Evolutionary conservation across 2,329 filamentous ascomycete species (phyloP), one percentile per base, ranked within the genome.

Genomic region (Diaporthe sp.): DNA sequence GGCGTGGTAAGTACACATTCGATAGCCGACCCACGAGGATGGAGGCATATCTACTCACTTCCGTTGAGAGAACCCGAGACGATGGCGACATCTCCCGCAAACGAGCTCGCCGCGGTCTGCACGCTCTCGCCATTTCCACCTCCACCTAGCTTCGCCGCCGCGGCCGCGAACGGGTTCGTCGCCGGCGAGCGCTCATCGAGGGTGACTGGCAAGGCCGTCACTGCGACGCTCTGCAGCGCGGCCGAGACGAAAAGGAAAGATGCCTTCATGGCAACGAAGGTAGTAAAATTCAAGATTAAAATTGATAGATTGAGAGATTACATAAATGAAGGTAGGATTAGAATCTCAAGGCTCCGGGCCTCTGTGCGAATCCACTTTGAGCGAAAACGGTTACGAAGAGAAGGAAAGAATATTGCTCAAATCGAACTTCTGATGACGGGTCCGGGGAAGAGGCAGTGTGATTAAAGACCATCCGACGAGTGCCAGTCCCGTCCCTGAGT

Each of bases 71-170:
- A 71, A 9, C 55, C 50, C 3, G 69, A 71, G 22, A 71, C 69
- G n/a, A 61, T 38, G 28, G 69, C 38, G 40, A 71, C 69, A 60
- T 71, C 69, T 22, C 55, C 42, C 19, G 69, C 69, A 19, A 71
- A 71, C 15, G 69, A 50, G 15, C 7, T 52, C 28, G 69, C 42
- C 6, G 69, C 69, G 1, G 15, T 5, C 17, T 38, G 47, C 3
- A 54, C 64, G 40, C 19, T 30, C n/a, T 68, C 30, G 30, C 10
- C 35, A 4, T 40, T 68, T 10, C 33, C 47, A 3, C 64, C 45
- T 13, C 61, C 61, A 25, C 30, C 45, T 1, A 40, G 22, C 4
- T 25, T 17, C 60, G 30, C 19, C 38, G 38, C 58, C n/a, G 33
- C 22, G 7, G 64, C 64, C n/a, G 64, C 47, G 33, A 54, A 68